Evolutionary conservation across 495 filamentous ascomycete species (phyloP), one percentile per base, ranked within the genome.

Genomic region (Neurospora sp.): DNA sequence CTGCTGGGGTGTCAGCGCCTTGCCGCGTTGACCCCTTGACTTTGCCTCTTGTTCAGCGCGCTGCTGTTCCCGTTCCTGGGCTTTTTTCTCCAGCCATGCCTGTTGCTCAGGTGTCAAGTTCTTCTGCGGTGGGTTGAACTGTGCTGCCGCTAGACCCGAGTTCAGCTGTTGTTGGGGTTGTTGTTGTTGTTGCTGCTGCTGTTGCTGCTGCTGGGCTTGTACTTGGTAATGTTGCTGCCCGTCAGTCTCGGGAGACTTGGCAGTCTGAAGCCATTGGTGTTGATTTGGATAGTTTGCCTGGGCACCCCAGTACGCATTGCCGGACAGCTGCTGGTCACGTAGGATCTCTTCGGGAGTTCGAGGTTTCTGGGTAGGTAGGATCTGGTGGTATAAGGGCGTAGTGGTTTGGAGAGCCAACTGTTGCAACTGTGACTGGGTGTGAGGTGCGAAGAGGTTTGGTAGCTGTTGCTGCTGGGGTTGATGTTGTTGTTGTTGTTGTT

Each of bases 391-490:
- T 35, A 53, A 4, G 22, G 69, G 27, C 0, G 37, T 12, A 6
- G 35, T 16, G 3, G 27, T 42, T 7, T 65, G 45, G 42, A 71
- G 70, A 53, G 40, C 38, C 42, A 39, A 42, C 39, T 70, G 39
- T 44, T n/a, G 35, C 37, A 45, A 31, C 40, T 70, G 68, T 10
- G 27, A 31, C 65, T 73, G 41, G n/a, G 27, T 35, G 10, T 39
- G 59, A 35, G 47, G 38, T 3, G 61, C 20, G 31, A 70, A n/a
- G 68, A 39, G 31, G 44, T 70, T 61, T 42, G 41, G 20, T 68
- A 65, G 74, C 16, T 45, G 68, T 69, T 75, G 74, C 53, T 75
- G 77, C 8, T 70, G 75, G 10, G 75, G 71, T 27, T 70, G 75
- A 18, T 39, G 70, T 42, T 72, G 72, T 38, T 71, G 74, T 16